Conservation (phyloP, 1,284 basidiomycete genomes). For the Mycena sp. region DNA sequence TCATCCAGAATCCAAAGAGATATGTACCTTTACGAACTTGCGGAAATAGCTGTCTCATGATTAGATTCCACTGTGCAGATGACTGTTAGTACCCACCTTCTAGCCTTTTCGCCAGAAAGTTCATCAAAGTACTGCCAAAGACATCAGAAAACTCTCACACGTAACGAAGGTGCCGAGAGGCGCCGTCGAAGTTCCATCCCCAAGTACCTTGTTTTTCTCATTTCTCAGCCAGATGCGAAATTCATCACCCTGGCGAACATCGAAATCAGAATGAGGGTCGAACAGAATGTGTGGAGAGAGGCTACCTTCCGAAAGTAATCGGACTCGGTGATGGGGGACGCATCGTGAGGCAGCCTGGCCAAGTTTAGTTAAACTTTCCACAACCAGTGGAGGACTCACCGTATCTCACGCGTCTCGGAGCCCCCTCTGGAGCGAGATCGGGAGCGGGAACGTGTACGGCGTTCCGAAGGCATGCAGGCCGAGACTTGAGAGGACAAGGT, state of each 20-base stretch:
- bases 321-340: conserved; percentile 67
- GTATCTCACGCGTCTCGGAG: conserved; percentile 12
- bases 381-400: neutral
- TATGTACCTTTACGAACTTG: conserved; percentile 86
- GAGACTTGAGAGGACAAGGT: too few species aligned
- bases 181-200: too few species aligned
- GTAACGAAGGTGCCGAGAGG: neutral
- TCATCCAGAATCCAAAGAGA: conserved; percentile 1
- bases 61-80: conserved; percentile 32
- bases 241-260: conserved; percentile 77
- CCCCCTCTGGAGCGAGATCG: conserved; percentile 21
- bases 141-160: conserved; percentile 22
- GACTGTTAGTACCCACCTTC: conserved; percentile 59
- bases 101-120: conserved; percentile 75
- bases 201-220: conserved; percentile 74
- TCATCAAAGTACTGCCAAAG: conserved; percentile 77
- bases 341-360: conserved; percentile 58
- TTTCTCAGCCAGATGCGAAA: conserved; percentile 82
- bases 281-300: conserved; percentile 41
- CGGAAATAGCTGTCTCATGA: conserved; percentile 74
- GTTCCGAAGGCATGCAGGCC: conserved; percentile 26
- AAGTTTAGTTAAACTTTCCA: neutral
- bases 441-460: conserved; percentile 16
- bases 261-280: conserved; percentile 65
- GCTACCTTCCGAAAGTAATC: conserved; percentile 79